These are phyloP conservation scores for Alternaria arborescens DNA, from an alignment of 2,329 filamentous ascomycete species.

Conservation along the genomic window DNA sequence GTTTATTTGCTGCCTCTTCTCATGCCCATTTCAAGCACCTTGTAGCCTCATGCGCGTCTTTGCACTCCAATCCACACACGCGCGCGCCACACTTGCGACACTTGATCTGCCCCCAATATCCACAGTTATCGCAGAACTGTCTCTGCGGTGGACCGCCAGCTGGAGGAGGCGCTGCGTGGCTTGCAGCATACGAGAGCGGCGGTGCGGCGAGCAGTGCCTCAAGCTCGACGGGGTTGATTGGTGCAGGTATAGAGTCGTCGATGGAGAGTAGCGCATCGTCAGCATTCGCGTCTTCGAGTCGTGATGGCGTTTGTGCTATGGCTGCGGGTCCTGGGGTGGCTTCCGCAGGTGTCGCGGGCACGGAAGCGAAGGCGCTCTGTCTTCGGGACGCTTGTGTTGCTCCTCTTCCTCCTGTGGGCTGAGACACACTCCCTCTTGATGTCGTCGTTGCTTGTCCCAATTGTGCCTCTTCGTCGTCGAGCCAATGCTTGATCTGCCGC, in stretches of 20 bases:
- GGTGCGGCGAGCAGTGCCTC: conserved; percentile 69
- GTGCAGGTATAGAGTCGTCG: conserved; percentile 64
- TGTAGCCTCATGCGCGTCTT: conserved; percentile 75
- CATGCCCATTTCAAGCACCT: conserved; percentile 57
- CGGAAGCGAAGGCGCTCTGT: conserved; percentile 35
- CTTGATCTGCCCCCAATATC: conserved; percentile 80
- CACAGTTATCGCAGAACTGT: conserved; percentile 79
- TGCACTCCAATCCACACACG: conserved; percentile 79
- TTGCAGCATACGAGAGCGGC: conserved; percentile 73
- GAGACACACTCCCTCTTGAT: conserved; percentile 14
- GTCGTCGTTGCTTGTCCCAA: conserved; percentile 55
- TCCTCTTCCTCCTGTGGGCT: conserved; percentile 23
- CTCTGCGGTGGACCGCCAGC: conserved; percentile 61
- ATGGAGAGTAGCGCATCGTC: conserved; percentile 64
- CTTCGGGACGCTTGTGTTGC: conserved; percentile 29
- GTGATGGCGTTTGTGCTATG: conserved; percentile 13
- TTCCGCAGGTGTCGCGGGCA: conserved; percentile 40
- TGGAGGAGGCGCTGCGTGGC: conserved; percentile 56
- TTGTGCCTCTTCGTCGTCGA: conserved; percentile 79
- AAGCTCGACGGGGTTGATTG: conserved; percentile 69
- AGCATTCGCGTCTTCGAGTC: conserved; percentile 25
- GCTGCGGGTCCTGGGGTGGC: conserved; percentile 33
- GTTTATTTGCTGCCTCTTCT: neutral
- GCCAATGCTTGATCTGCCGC: conserved; percentile 83
- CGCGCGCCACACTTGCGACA: conserved; percentile 81